phyloP scores from a whole-genome alignment of 305 asterid species.

The Withania somnifera region DNA sequence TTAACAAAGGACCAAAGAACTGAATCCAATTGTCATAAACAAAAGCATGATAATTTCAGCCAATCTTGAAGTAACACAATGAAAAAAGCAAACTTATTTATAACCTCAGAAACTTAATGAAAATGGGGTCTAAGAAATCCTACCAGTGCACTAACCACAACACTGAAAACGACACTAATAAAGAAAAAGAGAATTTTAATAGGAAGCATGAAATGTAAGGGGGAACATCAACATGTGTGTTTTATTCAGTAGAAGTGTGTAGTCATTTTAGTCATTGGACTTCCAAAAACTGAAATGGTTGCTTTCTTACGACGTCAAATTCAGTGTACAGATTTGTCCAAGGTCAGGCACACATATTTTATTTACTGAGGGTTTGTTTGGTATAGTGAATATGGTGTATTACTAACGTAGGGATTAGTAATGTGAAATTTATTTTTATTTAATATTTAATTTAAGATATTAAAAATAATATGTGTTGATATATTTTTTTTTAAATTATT shows the following conservation, averaged over 20 bases:
- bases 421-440: too few species aligned
- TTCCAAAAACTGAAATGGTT: neutral
- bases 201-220: neutral
- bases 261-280: neutral
- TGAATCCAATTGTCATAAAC: neutral
- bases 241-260: neutral
- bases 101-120: neutral
- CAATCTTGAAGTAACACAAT: neutral
- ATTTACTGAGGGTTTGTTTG: too few species aligned
- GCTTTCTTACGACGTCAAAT: neutral
- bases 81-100: neutral
- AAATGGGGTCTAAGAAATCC: neutral
- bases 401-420: too few species aligned
- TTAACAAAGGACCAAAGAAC: neutral
- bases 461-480: too few species aligned
- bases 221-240: neutral
- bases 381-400: too few species aligned
- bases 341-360: too few species aligned
- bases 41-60: neutral
- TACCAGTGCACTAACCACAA: neutral
- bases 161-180: neutral
- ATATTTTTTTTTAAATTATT: too few species aligned
- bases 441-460: too few species aligned
- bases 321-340: neutral
- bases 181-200: neutral